Evolutionary conservation across 257 asterid species (phyloP), one percentile per base, ranked within the genome.

Genomic region (Thymus mandschuricus): DNA sequence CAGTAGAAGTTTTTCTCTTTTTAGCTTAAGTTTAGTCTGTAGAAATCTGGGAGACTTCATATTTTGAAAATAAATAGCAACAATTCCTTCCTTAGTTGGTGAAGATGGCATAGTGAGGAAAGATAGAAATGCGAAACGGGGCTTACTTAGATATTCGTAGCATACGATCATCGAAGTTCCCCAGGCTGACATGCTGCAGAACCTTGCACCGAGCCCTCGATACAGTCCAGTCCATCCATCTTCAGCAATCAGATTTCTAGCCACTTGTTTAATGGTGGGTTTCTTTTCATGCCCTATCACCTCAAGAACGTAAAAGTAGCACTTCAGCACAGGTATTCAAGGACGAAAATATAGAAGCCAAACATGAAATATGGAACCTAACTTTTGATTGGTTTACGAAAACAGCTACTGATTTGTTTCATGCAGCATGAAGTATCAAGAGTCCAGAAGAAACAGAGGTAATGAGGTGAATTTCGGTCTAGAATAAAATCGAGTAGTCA

Each of bases 171-270:
- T 91, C 11, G 99, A 87, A 75, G 99, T 94, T 75, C 99, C 98
- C 97, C 99, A 94, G 2, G 99, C 97, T 15, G 99, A 94, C 92
- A 88, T 91, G 83, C 97, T 89, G 84, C 84, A 88, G 83, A 94
- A 85, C 81, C 99, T 85, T 10, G 97, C 95, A 80, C 99, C 97
- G 2, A 94, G 81, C 48, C 99, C 99, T 81, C 96, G 84, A 61
- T 91, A 94, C 33, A 94, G 72, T 74, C 97, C 97, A 12, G 87
- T 78, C 97, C 97, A 94, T 57, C 97, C 99, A 81, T 94, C 97
- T 31, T 94, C 95, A 10, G 92, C 86, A 72, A 94, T 84, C 85
- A 94, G 81, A 40, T 65, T 80, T 68, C 71, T 84, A 7, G 89
- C 87, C 55, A 94, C 97, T 81, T 89, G 90, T 70, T 83, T 79